These are phyloP conservation scores for Picea abies DNA, from an alignment of 83 land plant genomes.

Conservation along the genomic window DNA sequence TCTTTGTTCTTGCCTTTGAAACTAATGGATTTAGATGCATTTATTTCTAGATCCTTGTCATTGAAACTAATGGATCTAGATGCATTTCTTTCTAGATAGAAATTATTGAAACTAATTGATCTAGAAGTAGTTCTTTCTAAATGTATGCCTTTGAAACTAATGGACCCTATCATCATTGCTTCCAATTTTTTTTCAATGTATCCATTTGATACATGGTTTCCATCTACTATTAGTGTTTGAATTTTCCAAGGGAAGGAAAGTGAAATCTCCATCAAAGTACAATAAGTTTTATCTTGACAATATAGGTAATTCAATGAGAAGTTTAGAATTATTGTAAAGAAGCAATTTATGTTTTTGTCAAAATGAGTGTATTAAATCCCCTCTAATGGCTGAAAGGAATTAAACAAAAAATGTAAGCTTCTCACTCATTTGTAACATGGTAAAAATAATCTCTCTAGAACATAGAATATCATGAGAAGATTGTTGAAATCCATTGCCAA, in stretches of 20 bases:
- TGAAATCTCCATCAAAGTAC: not conserved
- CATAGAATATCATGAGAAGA: too few relatives aligned
- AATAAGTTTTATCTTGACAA: not conserved
- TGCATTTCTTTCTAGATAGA: constrained; percentile 18
- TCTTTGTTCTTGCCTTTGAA: constrained; percentile 33
- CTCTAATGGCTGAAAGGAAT: too few relatives aligned
- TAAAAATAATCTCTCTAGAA: too few relatives aligned
- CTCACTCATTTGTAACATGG: too few relatives aligned
- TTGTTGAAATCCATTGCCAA: too few relatives aligned
- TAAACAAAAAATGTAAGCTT: too few relatives aligned
- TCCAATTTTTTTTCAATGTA: not conserved
- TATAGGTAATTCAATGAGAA: too few relatives aligned
- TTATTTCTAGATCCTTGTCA: constrained; percentile 32
- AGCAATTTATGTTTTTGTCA: too few relatives aligned
- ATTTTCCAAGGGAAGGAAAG: not conserved
- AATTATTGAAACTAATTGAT: constrained; percentile 52
- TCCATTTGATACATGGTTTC: not conserved
- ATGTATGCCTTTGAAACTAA: too few relatives aligned
- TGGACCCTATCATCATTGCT: constrained; percentile 28
- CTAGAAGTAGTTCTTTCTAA: too few relatives aligned
- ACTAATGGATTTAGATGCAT: constrained; percentile 33
- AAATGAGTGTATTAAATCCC: too few relatives aligned
- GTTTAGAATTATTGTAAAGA: too few relatives aligned
- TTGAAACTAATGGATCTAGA: constrained; percentile 22
- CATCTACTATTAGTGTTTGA: not conserved